phyloP scores from a whole-genome alignment of 306 rosid species.

The Quercus glauca region DNA sequence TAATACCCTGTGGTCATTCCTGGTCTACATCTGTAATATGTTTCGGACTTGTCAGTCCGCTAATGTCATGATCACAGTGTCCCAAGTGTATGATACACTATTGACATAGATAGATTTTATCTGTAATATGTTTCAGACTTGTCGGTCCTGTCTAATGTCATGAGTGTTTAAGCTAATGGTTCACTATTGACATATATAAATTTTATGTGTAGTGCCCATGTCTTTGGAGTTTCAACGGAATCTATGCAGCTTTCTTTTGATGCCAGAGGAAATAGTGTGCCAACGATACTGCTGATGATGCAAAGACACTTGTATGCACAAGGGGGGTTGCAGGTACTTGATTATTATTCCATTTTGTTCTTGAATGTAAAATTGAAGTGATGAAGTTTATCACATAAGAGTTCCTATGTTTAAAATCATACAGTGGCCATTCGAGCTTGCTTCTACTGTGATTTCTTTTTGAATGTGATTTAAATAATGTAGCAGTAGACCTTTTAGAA shows the following conservation, averaged over 20 bases:
- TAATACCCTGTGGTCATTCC: neutral
- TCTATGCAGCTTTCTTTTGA: constrained; percentile 99
- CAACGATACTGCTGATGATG: constrained; percentile 85
- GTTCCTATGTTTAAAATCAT: neutral
- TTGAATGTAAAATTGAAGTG: neutral
- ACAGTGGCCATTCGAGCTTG: neutral
- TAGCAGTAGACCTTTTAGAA: neutral
- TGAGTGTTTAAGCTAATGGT: neutral
- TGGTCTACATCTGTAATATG: neutral
- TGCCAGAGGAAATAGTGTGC: constrained; percentile 96
- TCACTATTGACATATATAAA: constrained; percentile 29
- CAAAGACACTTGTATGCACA: constrained; percentile 80
- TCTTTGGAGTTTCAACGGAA: constrained; percentile 97
- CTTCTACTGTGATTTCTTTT: neutral
- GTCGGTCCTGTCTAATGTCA: constrained; percentile 1
- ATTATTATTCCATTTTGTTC: constrained; percentile 14
- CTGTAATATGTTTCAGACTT: constrained; percentile 28
- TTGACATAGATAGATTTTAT: constrained; percentile 35
- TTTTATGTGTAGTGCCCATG: constrained; percentile 66
- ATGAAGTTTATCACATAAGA: constrained; percentile 3
- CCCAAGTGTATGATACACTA: constrained; percentile 1
- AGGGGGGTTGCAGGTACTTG: constrained; percentile 86
- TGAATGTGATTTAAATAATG: neutral
- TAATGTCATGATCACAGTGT: neutral
- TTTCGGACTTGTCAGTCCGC: neutral